Evolutionary conservation across 2,329 filamentous ascomycete species (phyloP), one percentile per base, ranked within the genome.

Genomic region (Seiridium cupressi): DNA sequence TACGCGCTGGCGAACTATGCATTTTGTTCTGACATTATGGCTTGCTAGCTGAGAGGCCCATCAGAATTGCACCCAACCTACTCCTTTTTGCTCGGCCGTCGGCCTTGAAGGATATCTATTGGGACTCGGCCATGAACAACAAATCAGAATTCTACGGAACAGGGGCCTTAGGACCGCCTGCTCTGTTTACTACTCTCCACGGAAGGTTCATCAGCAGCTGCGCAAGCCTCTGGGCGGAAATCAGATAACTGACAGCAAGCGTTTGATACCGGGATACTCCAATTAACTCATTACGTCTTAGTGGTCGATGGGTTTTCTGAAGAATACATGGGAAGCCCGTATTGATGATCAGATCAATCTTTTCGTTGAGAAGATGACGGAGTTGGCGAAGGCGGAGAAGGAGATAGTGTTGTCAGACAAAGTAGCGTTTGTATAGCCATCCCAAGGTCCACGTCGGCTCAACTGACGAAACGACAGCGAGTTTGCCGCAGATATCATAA

Each of bases 401-500:
- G 60, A 63, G 4, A 64, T 77, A 4, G 70, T 69, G 46, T 26
- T 77, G 3, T 69, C 63, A 3, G 73, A 76, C 61, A 76, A 74
- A 58, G 67, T 74, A 13, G 73, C 73, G 13, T 67, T 26, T 34
- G 7, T 4, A 18, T 48, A 18, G 18, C 36, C 54, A 10, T 18
- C 26, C 38, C 11, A 44, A n/a, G 8, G 34, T 38, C 11, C 34
- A 5, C 10, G 2, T 53, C 5, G 34, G n/a, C 40, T 26, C 5
- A 40, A 5, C 35, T 35, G 3, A 48, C 7, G 3, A 44, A 26
- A 48, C 4, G 4, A 44, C 18, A 68, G 66, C 31, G 69, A 77
- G 59, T 77, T 77, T 62, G 74, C 75, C 4, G 73, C 74, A 6
- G 76, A 78, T 54, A 73, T 77, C 49, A 74, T 78, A 71, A 73